A percentile compares a stretch with the other conserved stretches of the same genome.
Conservation (phyloP, 352 stramenopile species). For the Phytopythium mirpurense region DNA sequence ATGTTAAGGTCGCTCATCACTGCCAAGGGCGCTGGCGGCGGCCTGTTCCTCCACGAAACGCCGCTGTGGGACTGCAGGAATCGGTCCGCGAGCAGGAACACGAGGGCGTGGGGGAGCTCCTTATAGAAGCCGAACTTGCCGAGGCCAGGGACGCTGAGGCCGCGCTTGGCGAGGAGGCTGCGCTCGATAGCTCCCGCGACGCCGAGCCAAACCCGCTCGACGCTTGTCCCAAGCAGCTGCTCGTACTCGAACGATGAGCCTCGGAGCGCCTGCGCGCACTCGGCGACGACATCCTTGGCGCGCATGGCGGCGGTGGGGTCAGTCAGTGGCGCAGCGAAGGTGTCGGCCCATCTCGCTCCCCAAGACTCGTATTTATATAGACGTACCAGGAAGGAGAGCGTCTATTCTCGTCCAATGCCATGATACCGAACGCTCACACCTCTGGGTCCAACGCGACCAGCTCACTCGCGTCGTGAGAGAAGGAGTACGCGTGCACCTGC, state of each 20-base stretch:
- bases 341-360: neutral
- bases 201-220: slow-evolving; percentile 44
- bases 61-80: slow-evolving; percentile 32
- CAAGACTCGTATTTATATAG: neutral
- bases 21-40: slow-evolving; percentile 35
- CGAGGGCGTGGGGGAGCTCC: slow-evolving; percentile 15
- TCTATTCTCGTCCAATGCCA: neutral
- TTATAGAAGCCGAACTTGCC: slow-evolving; percentile 62
- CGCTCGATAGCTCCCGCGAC: slow-evolving; percentile 18
- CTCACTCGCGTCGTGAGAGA: slow-evolving; percentile 6
- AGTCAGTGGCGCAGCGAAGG: neutral
- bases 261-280: slow-evolving; percentile 46
- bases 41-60: slow-evolving; percentile 29
- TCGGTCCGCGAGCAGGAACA: slow-evolving; percentile 50
- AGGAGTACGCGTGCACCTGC: slow-evolving; percentile 34
- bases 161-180: slow-evolving; percentile 25
- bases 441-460: neutral
- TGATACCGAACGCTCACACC: neutral
- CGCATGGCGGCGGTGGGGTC: too few relatives aligned
- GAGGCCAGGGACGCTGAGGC: slow-evolving; percentile 33
- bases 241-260: slow-evolving; percentile 56
- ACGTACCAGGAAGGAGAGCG: neutral
- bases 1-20: slow-evolving; percentile 41
- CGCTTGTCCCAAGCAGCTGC: slow-evolving; percentile 34
- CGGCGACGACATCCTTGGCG: slow-evolving; percentile 20